Evolutionary conservation across 176 grass and related monocot genomes (phyloP), one percentile per base, ranked within the genome.

Genomic region (Stipa capillata): DNA sequence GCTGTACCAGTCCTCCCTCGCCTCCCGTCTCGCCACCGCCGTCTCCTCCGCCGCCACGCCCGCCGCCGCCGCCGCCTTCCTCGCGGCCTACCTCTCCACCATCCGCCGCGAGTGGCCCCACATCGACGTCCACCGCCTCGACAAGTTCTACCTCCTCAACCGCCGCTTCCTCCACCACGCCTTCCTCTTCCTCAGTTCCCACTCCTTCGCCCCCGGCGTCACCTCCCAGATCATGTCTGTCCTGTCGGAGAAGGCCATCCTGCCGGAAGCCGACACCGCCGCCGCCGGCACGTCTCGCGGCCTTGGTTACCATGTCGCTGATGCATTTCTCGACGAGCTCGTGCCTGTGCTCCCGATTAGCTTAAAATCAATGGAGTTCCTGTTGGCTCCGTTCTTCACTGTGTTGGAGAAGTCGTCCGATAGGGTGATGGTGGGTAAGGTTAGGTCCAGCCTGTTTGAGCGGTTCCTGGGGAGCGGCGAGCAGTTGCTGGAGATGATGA

Each of bases 101-200:
- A 83, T 99, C 69, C 86, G 81, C 74, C 90, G 92, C 20, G 96
- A 99, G 85, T 99, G 96, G 96, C 28, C 73, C 28, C 76, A 68
- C 87, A 99, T 99, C 85, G 90, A 99, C 74, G 72, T 69, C 65
- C 96, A 95, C 83, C 92, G 90, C 69, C 84, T 99, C 69, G 96
- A 99, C 74, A 99, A 99, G 84, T 99, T 99, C 84, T 99, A 95
- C 81, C 88, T 99, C 62, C 79, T 99, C 69, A 92, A 91, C 78
- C 85, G 96, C 44, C 78, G 90, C 1, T 93, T 99, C 85, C 79
- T 93, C 60, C 51, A 35, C 77, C 92, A 99, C 76, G 60, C 82
- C 54, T 95, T 99, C 69, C 81, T 85, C 39, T 74, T 99, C 45
- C 81, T 99, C 63, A 28, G 15, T 68, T 73, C 77, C 21, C 81